Base-by-base conservation (phyloP, 352 stramenopile species). In the Pythium grandisporangium region DNA sequence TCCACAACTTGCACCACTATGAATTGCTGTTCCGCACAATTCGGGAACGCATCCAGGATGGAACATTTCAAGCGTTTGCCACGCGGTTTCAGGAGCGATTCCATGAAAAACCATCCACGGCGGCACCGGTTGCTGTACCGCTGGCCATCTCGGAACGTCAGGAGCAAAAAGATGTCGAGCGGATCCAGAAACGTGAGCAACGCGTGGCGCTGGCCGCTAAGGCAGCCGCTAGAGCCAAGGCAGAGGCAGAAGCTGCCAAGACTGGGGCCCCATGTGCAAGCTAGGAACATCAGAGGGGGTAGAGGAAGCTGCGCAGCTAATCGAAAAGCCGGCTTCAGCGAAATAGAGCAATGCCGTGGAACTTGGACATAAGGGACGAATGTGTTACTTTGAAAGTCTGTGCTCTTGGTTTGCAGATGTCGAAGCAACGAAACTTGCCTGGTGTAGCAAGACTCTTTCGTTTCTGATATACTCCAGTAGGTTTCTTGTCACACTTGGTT, bases 1-100 rank as follows among this genome's bases (percentile, higher is more conserved):
- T 90, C 42, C 76, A 90, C 67, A 90, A 90, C 51, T 57, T 87
- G 59, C 66, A 84, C 53, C 69, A 83, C 50, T 88, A 88, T 57
- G 83, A 78, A 39, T 50, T 39, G 10, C 83, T 88, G 52, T 88
- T 88, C 57, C 45, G 51, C 34, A 58, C 63, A 27, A 77, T 88
- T 20, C 70, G 72, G 30, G 37, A 43, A n/a, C 42, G 63, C 14
- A 80, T 88, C 41, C 55, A 53, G 16, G 41, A 53, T 25, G 66
- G 59, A 2, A 40, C 41, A 19, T 88, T 85, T 38, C 32, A 52
- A 23, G 48, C 30, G 6, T 90, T 72, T 51, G 50, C 53, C 13
- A 38, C 58, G 20, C 34, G 35, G 14, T 90, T 90, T 42, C 21
- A 40, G 12, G 45, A 35, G 25, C 64, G 60, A 19, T 86, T 79